Base-by-base conservation (phyloP, 805 yeast genomes). In the Yamadazyma phyllophila region DNA sequence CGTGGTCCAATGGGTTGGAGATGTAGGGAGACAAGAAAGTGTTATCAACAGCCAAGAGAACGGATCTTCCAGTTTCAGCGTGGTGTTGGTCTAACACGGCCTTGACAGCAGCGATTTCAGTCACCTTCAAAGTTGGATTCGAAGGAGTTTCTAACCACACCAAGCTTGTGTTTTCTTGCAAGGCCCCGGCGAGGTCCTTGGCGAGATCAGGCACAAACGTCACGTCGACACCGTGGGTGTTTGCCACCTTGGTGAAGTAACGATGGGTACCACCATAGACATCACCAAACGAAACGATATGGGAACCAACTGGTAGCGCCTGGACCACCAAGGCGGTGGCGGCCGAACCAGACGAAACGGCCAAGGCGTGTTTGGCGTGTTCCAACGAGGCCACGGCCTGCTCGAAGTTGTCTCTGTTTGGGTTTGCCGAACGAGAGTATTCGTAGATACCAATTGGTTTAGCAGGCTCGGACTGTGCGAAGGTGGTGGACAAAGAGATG, bases 231-330 rank as follows among this genome's bases (percentile, higher is more conserved):
- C 92, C 92, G 62, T 87, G 94, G 39, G 88, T 78, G 60, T 74
- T 73, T 49, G 92, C 96, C 40, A 88, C 96, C 63, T 85, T 78
- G 62, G 96, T 83, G 76, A 88, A 88, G 68, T 88, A 88, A 67
- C 96, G 77, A 73, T 88, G 94, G 47, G 96, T 88, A 57, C 96
- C 96, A 51, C 96, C 96, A 66, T 88, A 88, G 39, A 88, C 96
- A 59, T 88, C 96, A 56, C 87, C 90, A 58, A 87, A 82, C 39
- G 89, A 82, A 41, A 88, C 73, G 35, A 85, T 85, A 60, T 88
- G 94, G 35, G 87, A 74, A 39, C 83, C 85, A 51, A 79, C 77
- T 36, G 86, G 82, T 57, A 88, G 71, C 27, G 85, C 76, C 66
- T 88, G 96, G 58, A 87, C 69, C 36, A 88, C 73, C 55, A 83